Percentiles rank a stretch among this genome's conserved stretches.
These are phyloP conservation scores for Camelina sativa DNA, from an alignment of 345 rosid genomes.

Conservation along the genomic window DNA sequence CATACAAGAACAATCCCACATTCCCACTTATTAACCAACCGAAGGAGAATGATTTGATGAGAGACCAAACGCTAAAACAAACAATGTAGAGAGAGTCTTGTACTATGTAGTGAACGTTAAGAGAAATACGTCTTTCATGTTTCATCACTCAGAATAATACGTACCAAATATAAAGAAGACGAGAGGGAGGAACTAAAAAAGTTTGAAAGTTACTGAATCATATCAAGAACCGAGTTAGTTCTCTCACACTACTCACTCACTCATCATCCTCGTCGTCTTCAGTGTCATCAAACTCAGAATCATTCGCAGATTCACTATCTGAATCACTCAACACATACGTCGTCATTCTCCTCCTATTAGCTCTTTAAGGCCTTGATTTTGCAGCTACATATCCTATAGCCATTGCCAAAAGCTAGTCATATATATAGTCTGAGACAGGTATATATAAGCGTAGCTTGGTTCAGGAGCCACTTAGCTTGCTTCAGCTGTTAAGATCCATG, in stretches of 20 bases:
- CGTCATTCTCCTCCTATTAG: conserved; percentile 48
- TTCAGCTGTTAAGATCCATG: no score
- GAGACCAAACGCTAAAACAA: no score
- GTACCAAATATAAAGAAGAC: background rate
- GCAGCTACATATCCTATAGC: conserved; percentile 19
- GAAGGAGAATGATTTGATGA: no score
- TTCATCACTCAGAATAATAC: background rate
- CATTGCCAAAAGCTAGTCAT: no score
- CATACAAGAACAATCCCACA: no score
- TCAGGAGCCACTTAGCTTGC: no score
- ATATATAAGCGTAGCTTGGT: no score
- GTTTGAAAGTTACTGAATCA: background rate
- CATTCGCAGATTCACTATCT: conserved; percentile 57
- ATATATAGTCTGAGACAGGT: no score
- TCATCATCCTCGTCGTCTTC: no score
- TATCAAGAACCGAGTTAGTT: conserved; percentile 15
- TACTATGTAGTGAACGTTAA: no score
- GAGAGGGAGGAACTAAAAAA: background rate
- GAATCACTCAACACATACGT: conserved; percentile 75
- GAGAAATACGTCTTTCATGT: background rate
- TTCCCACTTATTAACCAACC: no score
- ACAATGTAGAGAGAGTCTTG: no score
- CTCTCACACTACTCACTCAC: conserved; percentile 11
- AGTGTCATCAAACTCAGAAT: conserved; percentile 68
- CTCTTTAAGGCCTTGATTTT: conserved; percentile 67